A percentile compares a stretch with the other conserved stretches of the same genome.
Conservation (phyloP, 2,329 filamentous ascomycete genomes). For the Arthrocladium fulminans region DNA sequence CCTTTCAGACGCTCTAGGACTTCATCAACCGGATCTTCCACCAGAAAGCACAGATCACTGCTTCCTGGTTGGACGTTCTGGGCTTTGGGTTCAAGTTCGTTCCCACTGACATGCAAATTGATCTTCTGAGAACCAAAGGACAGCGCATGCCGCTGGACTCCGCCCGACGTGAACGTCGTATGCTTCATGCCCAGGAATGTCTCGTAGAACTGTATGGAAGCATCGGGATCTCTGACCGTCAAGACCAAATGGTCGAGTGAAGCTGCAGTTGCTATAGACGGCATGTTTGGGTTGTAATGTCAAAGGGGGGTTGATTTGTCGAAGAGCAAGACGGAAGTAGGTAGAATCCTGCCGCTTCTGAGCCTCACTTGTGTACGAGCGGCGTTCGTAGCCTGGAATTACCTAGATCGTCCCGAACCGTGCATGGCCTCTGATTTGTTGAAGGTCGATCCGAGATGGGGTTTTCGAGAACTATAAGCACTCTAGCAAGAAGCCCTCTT, state of each 20-base stretch:
- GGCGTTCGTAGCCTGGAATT: too few relatives aligned
- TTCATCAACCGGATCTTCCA: conserved; percentile 42
- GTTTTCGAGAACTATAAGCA: too few relatives aligned
- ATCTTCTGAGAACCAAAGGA: conserved; percentile 53
- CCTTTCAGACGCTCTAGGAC: conserved; percentile 37
- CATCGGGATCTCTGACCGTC: conserved; percentile 44
- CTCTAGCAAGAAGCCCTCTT: too few relatives aligned
- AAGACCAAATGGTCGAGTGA: conserved; percentile 54
- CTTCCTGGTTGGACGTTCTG: conserved; percentile 46
- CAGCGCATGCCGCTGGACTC: conserved; percentile 43
- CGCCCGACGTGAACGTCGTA: conserved; percentile 41
- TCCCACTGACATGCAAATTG: conserved; percentile 51
- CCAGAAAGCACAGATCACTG: conserved; percentile 53
- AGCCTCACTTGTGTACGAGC: not conserved
- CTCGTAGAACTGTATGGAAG: conserved; percentile 48
- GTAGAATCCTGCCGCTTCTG: not conserved
- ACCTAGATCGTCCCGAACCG: too few relatives aligned
- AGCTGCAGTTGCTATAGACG: conserved; percentile 26
- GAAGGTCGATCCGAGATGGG: too few relatives aligned
- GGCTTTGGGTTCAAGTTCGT: conserved; percentile 54
- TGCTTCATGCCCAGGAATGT: conserved; percentile 49
- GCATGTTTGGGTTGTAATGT: not conserved
- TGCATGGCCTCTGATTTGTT: too few relatives aligned
- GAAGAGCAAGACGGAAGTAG: not conserved
- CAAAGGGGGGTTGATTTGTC: not conserved